These are phyloP conservation scores for Chalaropsis thielavioides DNA, from an alignment of 2,329 filamentous ascomycete genomes.

Conservation along the genomic window DNA sequence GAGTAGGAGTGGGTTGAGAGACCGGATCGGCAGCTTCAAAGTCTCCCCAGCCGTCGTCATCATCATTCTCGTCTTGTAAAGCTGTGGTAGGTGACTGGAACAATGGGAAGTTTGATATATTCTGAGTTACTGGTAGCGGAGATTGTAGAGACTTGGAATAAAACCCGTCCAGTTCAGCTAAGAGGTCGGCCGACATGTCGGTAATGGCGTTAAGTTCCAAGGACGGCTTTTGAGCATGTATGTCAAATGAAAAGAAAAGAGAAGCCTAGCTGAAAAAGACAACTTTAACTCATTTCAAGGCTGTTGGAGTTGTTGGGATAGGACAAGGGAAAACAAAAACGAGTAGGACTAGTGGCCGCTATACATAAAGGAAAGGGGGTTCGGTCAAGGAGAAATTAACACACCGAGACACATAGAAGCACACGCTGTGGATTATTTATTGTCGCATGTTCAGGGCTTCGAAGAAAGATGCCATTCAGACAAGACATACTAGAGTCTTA, in stretches of 20 bases:
- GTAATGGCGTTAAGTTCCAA: not conserved
- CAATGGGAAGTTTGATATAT: not conserved
- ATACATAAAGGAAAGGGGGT: too few relatives aligned
- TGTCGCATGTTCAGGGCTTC: too few relatives aligned
- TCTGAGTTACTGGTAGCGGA: conserved; percentile 3
- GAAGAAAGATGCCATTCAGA: not conserved
- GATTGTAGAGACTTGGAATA: conserved; percentile 26
- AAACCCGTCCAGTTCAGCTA: conserved; percentile 45
- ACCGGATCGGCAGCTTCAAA: conserved; percentile 40
- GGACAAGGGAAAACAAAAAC: too few relatives aligned
- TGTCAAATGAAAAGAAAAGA: not conserved
- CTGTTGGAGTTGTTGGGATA: too few relatives aligned
- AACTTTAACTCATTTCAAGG: too few relatives aligned
- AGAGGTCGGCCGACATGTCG: conserved; percentile 50
- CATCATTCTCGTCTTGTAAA: conserved; percentile 29
- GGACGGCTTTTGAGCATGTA: not conserved
- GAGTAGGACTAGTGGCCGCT: too few relatives aligned
- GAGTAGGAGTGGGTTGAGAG: not conserved
- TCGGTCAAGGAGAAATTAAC: too few relatives aligned
- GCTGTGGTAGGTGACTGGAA: conserved; percentile 11
- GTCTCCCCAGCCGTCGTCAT: conserved; percentile 53
- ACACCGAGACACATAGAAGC: too few relatives aligned
- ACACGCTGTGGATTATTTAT: too few relatives aligned
- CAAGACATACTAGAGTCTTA: too few relatives aligned
- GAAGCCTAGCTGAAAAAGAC: too few relatives aligned